These are phyloP conservation scores for Arthrinium phaeospermum DNA, from an alignment of 2,329 filamentous ascomycete species.

Conservation along the genomic window DNA sequence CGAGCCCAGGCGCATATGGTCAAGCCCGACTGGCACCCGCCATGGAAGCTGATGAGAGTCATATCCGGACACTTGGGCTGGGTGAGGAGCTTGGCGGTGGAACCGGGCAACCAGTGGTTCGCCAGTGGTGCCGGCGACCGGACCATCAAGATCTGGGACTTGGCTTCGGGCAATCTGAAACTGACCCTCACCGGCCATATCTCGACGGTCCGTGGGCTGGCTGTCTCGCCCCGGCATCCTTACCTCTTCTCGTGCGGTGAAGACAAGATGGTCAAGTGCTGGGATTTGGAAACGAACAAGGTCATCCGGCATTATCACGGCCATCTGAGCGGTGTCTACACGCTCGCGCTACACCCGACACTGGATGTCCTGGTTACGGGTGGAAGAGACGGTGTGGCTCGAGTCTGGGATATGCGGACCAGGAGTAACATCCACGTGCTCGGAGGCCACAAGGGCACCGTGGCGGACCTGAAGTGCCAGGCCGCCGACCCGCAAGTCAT, in stretches of 20 bases:
- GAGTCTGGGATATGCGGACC: slow-evolving; percentile 99
- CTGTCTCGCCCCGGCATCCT: slow-evolving; percentile 90
- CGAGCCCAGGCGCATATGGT: slow-evolving; percentile 50
- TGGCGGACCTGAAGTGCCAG: slow-evolving; percentile 89
- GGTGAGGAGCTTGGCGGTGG: slow-evolving; percentile 88
- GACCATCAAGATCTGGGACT: slow-evolving; percentile 98
- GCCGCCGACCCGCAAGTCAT: slow-evolving; percentile 97
- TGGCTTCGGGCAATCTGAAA: slow-evolving; percentile 83
- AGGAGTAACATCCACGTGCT: slow-evolving; percentile 95
- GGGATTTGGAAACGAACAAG: slow-evolving; percentile 99
- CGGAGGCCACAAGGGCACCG: slow-evolving; percentile 86
- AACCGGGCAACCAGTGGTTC: slow-evolving; percentile 98
- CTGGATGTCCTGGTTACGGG: slow-evolving; percentile 95
- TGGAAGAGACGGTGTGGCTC: slow-evolving; percentile 89
- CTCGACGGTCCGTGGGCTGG: slow-evolving; percentile 88
- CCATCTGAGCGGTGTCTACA: slow-evolving; percentile 94
- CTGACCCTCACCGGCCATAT: slow-evolving; percentile 94
- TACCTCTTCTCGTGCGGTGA: slow-evolving; percentile 98
- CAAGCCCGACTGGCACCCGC: slow-evolving; percentile 94
- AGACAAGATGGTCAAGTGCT: slow-evolving; percentile 99
- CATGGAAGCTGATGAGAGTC: slow-evolving; percentile 98
- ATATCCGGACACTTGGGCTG: slow-evolving; percentile 96
- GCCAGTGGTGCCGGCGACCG: slow-evolving; percentile 93
- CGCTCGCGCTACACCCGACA: slow-evolving; percentile 89
- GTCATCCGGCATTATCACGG: slow-evolving; percentile 98